These are phyloP conservation scores for Rhynchosporium agropyri DNA, from an alignment of 2,329 filamentous ascomycete genomes.

Conservation along the genomic window DNA sequence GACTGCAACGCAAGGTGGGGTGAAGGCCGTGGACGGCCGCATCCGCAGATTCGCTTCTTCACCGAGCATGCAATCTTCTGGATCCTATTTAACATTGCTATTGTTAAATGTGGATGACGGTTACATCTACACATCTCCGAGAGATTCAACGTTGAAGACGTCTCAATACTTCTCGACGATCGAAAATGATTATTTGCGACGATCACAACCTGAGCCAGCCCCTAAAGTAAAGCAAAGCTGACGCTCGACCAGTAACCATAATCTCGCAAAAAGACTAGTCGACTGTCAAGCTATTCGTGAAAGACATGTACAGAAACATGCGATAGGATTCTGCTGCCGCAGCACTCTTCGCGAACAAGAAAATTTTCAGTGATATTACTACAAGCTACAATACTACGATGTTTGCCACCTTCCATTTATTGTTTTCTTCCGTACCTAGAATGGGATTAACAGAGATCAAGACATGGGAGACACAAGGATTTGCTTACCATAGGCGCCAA, in stretches of 20 bases:
- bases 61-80: not conserved
- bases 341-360: not conserved
- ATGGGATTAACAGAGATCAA: conserved; percentile 41
- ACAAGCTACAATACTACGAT: conserved; percentile 28
- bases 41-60: not conserved
- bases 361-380: conserved; percentile 14
- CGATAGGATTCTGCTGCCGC: conserved; percentile 17
- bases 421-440: conserved; percentile 64
- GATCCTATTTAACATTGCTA: too few relatives aligned
- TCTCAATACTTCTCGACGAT: too few relatives aligned
- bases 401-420: conserved; percentile 64
- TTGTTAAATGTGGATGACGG: too few relatives aligned
- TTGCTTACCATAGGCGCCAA: conserved; percentile 81
- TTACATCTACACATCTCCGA: too few relatives aligned
- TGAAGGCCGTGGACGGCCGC: not conserved
- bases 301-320: conserved; percentile 19
- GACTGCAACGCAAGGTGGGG: conserved; percentile 7
- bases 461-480: not conserved
- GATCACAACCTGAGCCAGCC: too few relatives aligned
- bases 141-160: too few relatives aligned
- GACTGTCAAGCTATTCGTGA: conserved; percentile 26
- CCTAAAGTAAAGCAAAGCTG: too few relatives aligned
- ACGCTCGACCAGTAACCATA: too few relatives aligned
- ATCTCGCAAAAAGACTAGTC: not conserved
- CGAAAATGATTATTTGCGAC: too few relatives aligned